phyloP scores from a whole-genome alignment of 768 basidiomycete species.

The Hygrocybe coccinea region DNA sequence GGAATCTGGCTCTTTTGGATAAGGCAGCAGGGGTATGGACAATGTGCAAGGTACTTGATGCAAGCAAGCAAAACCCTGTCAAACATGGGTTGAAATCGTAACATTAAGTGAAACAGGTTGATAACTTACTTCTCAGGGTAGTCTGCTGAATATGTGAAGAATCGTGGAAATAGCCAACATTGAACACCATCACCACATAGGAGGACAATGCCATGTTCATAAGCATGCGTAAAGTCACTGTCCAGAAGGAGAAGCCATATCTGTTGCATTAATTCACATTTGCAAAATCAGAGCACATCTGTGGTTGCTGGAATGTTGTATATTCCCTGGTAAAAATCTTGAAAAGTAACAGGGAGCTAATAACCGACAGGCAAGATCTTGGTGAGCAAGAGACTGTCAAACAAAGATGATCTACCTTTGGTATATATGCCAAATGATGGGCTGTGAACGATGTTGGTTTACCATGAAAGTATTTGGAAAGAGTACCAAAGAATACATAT shows the following conservation, averaged over 20 bases:
- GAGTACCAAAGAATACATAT: conserved; percentile 31
- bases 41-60: conserved; percentile 17
- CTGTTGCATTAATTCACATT: conserved; percentile 25
- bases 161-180: no score
- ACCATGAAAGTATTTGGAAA: conserved; percentile 30
- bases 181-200: no score
- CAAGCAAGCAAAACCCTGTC: conserved; percentile 18
- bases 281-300: conserved; percentile 15
- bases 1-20: background rate
- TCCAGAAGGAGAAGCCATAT: conserved; percentile 18
- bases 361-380: conserved; percentile 16
- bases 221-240: no score
- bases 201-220: no score
- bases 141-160: conserved; percentile 26
- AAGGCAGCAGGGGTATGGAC: conserved; percentile 20
- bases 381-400: conserved; percentile 29
- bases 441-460: conserved; percentile 20
- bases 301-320: conserved; percentile 2
- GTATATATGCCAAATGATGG: conserved; percentile 34
- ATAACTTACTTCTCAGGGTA: conserved; percentile 28
- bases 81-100: background rate
- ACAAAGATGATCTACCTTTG: conserved; percentile 11
- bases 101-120: background rate
- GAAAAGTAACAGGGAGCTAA: conserved; percentile 13
- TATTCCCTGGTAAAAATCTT: conserved; percentile 14